Percentiles rank a stretch among this genome's conserved stretches.
phyloP scores from a whole-genome alignment of 1,139 yeast species.

The Hansenula lynferdii region DNA sequence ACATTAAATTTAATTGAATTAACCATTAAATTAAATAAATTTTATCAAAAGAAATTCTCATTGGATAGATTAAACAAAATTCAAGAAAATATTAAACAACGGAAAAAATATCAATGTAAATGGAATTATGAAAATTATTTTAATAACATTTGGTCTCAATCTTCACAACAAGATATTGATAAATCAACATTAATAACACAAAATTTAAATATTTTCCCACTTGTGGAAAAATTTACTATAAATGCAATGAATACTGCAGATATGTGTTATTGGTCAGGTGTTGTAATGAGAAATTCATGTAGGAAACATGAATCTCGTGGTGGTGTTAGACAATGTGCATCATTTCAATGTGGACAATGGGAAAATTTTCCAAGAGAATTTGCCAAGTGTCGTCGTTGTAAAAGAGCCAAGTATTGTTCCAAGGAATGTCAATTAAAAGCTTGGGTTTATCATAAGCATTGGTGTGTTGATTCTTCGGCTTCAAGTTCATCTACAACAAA shows the following conservation, averaged over 20 bases:
- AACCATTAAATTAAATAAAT: conserved; percentile 15
- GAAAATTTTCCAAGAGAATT: conserved; percentile 86
- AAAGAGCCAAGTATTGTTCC: conserved; percentile 91
- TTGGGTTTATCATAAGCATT: conserved; percentile 89
- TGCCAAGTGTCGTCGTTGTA: conserved; percentile 92
- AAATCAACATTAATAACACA: conserved; percentile 12
- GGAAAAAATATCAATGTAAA: conserved; percentile 29
- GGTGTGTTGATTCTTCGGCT: conserved; percentile 63
- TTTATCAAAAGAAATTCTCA: conserved; percentile 11
- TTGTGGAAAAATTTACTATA: conserved; percentile 88
- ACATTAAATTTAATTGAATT: conserved; percentile 15
- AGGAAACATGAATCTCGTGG: conserved; percentile 82
- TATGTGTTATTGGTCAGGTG: conserved; percentile 95
- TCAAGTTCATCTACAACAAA: no score
- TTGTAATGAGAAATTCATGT: conserved; percentile 92
- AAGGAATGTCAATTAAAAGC: conserved; percentile 88
- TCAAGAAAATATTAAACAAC: conserved; percentile 11
- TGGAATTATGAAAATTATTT: conserved; percentile 62
- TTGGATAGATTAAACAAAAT: conserved; percentile 13
- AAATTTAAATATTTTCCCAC: conserved; percentile 71
- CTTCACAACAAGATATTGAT: conserved; percentile 20
- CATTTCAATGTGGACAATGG: conserved; percentile 94
- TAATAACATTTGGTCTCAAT: conserved; percentile 15
- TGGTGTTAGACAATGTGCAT: conserved; percentile 94
- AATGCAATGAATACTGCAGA: conserved; percentile 61